Percentiles rank a stretch among this genome's conserved stretches.
phyloP scores from a whole-genome alignment of 129 eudicot genomes.

The Dittrichia graveolens region DNA sequence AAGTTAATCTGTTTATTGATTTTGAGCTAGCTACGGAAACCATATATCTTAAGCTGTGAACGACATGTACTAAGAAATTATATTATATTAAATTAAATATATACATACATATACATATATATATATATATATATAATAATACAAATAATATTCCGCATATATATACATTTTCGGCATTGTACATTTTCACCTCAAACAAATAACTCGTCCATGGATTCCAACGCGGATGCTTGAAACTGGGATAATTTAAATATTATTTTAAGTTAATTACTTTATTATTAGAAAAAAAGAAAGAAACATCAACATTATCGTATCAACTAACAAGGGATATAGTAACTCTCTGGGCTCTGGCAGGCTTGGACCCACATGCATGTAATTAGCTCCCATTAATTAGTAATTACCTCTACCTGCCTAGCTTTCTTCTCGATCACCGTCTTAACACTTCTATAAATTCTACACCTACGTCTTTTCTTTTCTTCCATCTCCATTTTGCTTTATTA shows the following conservation, averaged over 20 bases:
- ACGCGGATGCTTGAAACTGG: conserved; percentile 12
- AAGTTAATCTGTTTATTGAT: too few species aligned
- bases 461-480: background rate
- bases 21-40: too few species aligned
- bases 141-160: conserved; percentile 23
- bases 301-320: too few species aligned
- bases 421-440: background rate
- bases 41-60: too few species aligned
- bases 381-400: too few species aligned
- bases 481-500: background rate
- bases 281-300: background rate
- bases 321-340: too few species aligned
- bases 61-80: too few species aligned
- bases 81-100: too few species aligned
- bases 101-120: too few species aligned
- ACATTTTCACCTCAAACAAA: conserved; percentile 20
- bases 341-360: too few species aligned
- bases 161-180: conserved; percentile 33
- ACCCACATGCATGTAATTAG: too few species aligned
- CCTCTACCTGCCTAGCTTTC: too few species aligned
- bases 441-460: conserved; percentile 31
- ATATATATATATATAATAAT: background rate
- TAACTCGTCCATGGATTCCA: conserved; percentile 16
- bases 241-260: background rate
- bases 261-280: background rate